Base-by-base conservation (phyloP, 257 asterid species). In the Solanum chmielewskii region DNA sequence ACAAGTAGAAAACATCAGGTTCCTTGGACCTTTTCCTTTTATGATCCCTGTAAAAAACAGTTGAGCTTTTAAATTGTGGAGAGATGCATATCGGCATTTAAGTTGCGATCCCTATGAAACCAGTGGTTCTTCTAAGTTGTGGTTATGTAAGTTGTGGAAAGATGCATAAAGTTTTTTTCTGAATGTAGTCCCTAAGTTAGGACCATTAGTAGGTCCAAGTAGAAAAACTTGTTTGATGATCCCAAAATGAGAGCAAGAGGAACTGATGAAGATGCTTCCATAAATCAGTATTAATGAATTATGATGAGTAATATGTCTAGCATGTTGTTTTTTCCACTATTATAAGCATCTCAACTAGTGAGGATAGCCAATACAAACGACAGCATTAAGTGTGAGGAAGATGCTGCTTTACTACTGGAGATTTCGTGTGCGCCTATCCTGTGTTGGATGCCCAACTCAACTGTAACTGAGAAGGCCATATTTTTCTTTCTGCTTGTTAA, bases 1-100 rank as follows among this genome's bases (percentile, higher is more conserved):
- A 97, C 99, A 9, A 93, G 93, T 89, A 89, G 96, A 83, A 97
- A 94, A 92, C 99, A 97, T 92, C 99, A 95, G 98, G 98, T 95
- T 85, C 66, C 7, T 15, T 80, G 75, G 14, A 88, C 77, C 84
- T 37, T 71, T 20, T 52, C 60, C 27, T 47, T 15, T 80, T 80
- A 77, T 76, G 59, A 42, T 42, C 83, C 60, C 6, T n/a, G 29
- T n/a, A 78, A 77, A 7, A 7, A 14, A 25, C n/a, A 14, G n/a
- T 77, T 44, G 41, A 44, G 29, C 25, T 77, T 44, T 25, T 78
- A 45, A 44, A 45, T 78, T 78, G 37, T 76, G 37, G 23, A 41
- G 59, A 76, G 37, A 42, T 77, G 60, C 7, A 4, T 42, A n/a
- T 77, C 11, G n/a, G n/a, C 44, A 7, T 44, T 77, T 25, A 7